These are phyloP conservation scores for Trichosanthes cucumerina DNA, from an alignment of 306 rosid genomes.

Conservation along the genomic window DNA sequence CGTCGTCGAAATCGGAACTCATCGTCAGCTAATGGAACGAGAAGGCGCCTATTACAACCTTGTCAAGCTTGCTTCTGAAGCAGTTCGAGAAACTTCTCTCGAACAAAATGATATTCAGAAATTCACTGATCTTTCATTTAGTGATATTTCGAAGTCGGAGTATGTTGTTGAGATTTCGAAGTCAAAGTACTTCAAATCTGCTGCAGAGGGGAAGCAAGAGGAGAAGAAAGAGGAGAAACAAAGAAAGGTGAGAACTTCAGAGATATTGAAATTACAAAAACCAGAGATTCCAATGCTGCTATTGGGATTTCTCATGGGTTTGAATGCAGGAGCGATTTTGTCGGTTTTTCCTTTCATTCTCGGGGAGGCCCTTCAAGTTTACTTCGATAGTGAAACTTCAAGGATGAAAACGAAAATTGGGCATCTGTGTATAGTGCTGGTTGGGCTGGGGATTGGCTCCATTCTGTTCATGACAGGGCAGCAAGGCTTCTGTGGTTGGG, in stretches of 20 bases:
- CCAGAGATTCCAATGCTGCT: slow-evolving; percentile 47
- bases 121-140: slow-evolving; percentile 17
- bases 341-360: slow-evolving; percentile 61
- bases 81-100: slow-evolving; percentile 25
- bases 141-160: slow-evolving; percentile 28
- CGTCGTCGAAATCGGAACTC: slow-evolving; percentile 64
- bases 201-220: slow-evolving; percentile 19
- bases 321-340: slow-evolving; percentile 71
- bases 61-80: slow-evolving; percentile 63
- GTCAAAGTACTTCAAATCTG: slow-evolving; percentile 11
- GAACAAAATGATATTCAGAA: slow-evolving; percentile 17
- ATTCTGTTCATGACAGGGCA: slow-evolving; percentile 78
- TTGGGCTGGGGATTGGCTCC: slow-evolving; percentile 75
- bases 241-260: slow-evolving; percentile 32
- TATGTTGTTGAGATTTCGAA: neutral
- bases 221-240: slow-evolving; percentile 22
- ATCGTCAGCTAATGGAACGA: slow-evolving; percentile 58
- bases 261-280: slow-evolving; percentile 60
- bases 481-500: slow-evolving; percentile 91
- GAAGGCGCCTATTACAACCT: slow-evolving; percentile 62
- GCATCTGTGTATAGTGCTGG: slow-evolving; percentile 48
- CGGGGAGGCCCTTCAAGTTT: slow-evolving; percentile 52
- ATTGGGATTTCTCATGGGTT: slow-evolving; percentile 54
- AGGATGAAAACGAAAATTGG: slow-evolving; percentile 37
- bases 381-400: slow-evolving; percentile 25